These are phyloP conservation scores for Fusarium nurragi DNA, from an alignment of 2,329 filamentous ascomycete species.

Conservation along the genomic window DNA sequence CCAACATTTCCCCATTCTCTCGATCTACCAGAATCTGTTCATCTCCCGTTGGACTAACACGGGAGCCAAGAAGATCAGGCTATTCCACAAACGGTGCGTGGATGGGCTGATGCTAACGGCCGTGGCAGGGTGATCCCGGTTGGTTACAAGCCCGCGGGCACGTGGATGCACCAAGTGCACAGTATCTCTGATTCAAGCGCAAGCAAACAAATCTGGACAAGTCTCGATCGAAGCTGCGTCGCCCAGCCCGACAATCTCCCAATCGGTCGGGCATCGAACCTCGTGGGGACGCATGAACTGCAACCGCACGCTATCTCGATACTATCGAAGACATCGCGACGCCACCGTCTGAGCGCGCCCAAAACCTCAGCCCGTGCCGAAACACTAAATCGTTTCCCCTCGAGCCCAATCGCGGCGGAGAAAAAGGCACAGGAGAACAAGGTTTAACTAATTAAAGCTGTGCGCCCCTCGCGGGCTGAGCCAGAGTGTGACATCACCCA, in stretches of 20 bases:
- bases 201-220: neutral
- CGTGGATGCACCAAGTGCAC: neutral
- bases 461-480: constrained; percentile 15
- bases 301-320: neutral
- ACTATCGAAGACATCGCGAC: neutral
- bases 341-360: neutral
- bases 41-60: constrained; percentile 3
- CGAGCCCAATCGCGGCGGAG: constrained; percentile 12
- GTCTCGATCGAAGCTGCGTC: neutral
- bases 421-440: neutral
- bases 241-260: neutral
- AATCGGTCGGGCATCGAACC: neutral
- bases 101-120: constrained; percentile 4
- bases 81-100: neutral
- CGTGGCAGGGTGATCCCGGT: neutral
- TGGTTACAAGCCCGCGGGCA: no score
- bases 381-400: no score
- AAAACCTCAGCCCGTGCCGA: no score
- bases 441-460: constrained; percentile 10
- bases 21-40: neutral
- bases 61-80: neutral
- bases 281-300: neutral
- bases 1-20: neutral
- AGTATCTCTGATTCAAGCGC: neutral
- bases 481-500: constrained; percentile 8